Base-by-base conservation (phyloP, 495 filamentous ascomycete species). In the Talaromyces nanjingensis region DNA sequence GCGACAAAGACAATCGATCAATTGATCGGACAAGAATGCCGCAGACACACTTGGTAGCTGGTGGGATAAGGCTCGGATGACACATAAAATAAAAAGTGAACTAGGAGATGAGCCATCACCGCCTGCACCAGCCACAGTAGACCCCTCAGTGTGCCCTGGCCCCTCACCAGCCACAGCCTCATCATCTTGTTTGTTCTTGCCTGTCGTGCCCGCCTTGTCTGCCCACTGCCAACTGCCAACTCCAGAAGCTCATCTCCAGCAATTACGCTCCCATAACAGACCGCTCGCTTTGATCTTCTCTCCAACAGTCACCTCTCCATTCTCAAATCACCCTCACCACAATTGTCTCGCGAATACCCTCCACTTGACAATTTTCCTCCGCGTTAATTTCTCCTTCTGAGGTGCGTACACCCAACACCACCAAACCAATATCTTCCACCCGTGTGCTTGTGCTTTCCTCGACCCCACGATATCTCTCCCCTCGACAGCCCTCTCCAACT, bases 81-180 rank as follows among this genome's bases (percentile, higher is more conserved):
- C 45, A 49, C 45, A 49, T 49, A 49, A 49, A 49, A 49, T 49
- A 49, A 49, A 49, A 49, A 42, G 37, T 42, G 37, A 42, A 42
- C 37, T 31, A 27, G 54, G 18, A 24, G 22, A 20, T 33, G 55
- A 20, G 22, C 22, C 22, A 18, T 49, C 45, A 37, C 57, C 29
- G 57, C 24, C 34, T 11, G 59, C 34, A 60, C 59, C 59, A 60
- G 59, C 59, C 59, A 60, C 59, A 60, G 33, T 1, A 22, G 34
- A 59, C 57, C 57, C 57, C 57, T 59, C 33, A 37, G 33, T 42
- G 37, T 42, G 37, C 37, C 37, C 25, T 4, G 25, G 34, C 22
- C 59, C 59, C 59, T 60, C 59, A 45, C 59, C 59, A 60, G 59
- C 59, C 59, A 60, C 59, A 45, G 58, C 20, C 18, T 22, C 31